Base-by-base conservation (phyloP, 2,329 filamentous ascomycete species). In the Fusarium sp. region DNA sequence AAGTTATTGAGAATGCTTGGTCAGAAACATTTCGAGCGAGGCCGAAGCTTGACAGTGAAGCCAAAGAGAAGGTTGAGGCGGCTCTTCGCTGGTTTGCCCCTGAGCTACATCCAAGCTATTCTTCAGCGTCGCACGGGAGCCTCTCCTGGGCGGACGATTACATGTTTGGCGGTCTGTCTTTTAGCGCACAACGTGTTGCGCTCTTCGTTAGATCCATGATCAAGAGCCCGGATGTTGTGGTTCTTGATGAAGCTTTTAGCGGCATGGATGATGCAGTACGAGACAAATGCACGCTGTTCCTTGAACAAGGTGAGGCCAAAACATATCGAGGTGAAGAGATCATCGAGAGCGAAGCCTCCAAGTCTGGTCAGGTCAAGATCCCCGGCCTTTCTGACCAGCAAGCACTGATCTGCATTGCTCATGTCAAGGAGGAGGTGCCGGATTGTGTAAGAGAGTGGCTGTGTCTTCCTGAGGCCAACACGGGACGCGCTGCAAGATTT, bases 351-450 rank as follows among this genome's bases (percentile, higher is more conserved):
- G 82, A 86, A 4, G 80, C 81, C 2, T 80, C 83, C 13, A 83
- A 82, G 61, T 74, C 81, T 1, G 87, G 84, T 0, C 78, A 80
- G 4, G 85, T 90, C 3, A 85, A 82, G 28, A 82, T 95, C 9
- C 78, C 78, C 2, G 94, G 94, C 0, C 82, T 98, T 62, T 86
- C 87, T 4, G 85, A 90, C 2, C 81, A 89, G 28, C 95, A 98
- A 82, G 95, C 95, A 2, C 83, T 99, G 60, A 88, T 98, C n/a
- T 94, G 95, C 72, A 95, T 98, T 67, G 96, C 94, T 69, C 96
- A 99, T 83, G 87, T 95, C 68, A 91, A 91, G 70, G 95, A 97
- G 77, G 96, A 99, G 81, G 93, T 98, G 15, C 96, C 96, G 0
- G 91, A 92, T 55, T 92, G 91, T 73, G 89, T 98, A 30, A 85